Conservation (phyloP, 495 filamentous ascomycete genomes). For the Trichocladium uniseriatum region DNA sequence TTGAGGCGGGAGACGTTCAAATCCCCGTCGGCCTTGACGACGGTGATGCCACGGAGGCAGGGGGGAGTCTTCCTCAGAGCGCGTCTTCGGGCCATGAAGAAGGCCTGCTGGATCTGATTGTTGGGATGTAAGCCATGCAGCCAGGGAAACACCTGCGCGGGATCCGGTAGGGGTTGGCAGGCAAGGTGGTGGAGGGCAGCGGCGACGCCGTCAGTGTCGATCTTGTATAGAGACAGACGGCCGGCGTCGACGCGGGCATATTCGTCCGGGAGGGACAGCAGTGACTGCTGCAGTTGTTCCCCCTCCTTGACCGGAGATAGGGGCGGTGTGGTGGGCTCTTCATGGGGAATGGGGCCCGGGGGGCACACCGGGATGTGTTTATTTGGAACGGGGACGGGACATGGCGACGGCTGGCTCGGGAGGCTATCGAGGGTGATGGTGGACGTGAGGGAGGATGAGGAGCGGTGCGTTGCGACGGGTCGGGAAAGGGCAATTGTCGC, state of each 20-base stretch:
- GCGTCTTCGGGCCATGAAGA: slow-evolving; percentile 73
- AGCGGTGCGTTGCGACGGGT: slow-evolving; percentile 39
- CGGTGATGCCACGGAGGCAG: slow-evolving; percentile 70
- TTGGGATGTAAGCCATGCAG: slow-evolving; percentile 86
- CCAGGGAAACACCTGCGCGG: slow-evolving; percentile 88
- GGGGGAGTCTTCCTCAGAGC: slow-evolving; percentile 61
- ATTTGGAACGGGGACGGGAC: slow-evolving; percentile 62
- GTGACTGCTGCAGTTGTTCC: slow-evolving; percentile 46
- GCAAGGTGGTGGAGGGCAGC: slow-evolving; percentile 66
- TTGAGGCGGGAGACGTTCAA: slow-evolving; percentile 67
- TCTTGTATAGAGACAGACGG: slow-evolving; percentile 57
- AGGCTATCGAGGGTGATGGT: slow-evolving; percentile 39
- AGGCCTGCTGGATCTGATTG: slow-evolving; percentile 80
- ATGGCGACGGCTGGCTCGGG: slow-evolving; percentile 26
- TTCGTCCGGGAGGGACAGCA: slow-evolving; percentile 64
- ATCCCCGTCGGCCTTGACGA: slow-evolving; percentile 85
- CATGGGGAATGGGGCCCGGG: slow-evolving; percentile 58
- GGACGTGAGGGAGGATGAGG: slow-evolving; percentile 41
- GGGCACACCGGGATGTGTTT: slow-evolving; percentile 82
- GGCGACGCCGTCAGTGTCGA: slow-evolving; percentile 58
- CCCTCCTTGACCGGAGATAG: slow-evolving; percentile 49
- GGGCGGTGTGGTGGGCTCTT: slow-evolving; percentile 55
- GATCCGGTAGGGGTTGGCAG: slow-evolving; percentile 71
- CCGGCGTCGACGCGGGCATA: slow-evolving; percentile 46
- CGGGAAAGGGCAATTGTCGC: slow-evolving; percentile 46